Base-by-base conservation (phyloP, 1,284 basidiomycete genomes). In the Wallemia mellicola region DNA sequence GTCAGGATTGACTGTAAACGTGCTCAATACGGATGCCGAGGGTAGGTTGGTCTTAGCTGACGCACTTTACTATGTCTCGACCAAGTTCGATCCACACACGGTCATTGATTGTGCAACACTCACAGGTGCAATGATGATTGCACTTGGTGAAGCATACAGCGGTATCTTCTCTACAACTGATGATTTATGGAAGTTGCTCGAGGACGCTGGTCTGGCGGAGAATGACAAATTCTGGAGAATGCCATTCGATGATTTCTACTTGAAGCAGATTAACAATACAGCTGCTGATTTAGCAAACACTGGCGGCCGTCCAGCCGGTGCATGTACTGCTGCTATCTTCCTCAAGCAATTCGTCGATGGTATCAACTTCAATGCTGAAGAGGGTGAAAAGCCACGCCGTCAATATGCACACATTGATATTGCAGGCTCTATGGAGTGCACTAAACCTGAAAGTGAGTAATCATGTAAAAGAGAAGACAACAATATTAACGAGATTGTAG, bases 401-500 rank as follows among this genome's bases (percentile, higher is more conserved):
- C n/a, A n/a, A n/a, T 86, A 83, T 82, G 84, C 83, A 1, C 84
- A 87, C 68, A 70, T 86, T 32, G 87, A 89, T 67, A 88, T 88
- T 62, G 86, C 83, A 15, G 85, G 86, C 17, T 73, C 76, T 28
- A 86, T 86, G 83, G 81, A 57, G 24, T 57, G 55, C 24, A 30
- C 24, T 22, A 26, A 28, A 17, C 55, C 55, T 14, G 55, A 57
- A 11, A 25, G 55, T 28, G 38, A 22, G 38, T 11, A 22, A 5
- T 11, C 28, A 11, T 11, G 5, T 5, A 22, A 11, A 17, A n/a
- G 22, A 5, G 38, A 5, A 11, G 5, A 15, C 14, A 15, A 48
- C 5, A 17, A 11, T n/a, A 17, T n/a, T 48, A 48, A 48, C 38
- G 22, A 11, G n/a, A 11, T 5, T n/a, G 14, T n/a, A 48, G 38